Base-by-base conservation (phyloP, 208 protist genomes). In the Wallacemonas sp. region DNA sequence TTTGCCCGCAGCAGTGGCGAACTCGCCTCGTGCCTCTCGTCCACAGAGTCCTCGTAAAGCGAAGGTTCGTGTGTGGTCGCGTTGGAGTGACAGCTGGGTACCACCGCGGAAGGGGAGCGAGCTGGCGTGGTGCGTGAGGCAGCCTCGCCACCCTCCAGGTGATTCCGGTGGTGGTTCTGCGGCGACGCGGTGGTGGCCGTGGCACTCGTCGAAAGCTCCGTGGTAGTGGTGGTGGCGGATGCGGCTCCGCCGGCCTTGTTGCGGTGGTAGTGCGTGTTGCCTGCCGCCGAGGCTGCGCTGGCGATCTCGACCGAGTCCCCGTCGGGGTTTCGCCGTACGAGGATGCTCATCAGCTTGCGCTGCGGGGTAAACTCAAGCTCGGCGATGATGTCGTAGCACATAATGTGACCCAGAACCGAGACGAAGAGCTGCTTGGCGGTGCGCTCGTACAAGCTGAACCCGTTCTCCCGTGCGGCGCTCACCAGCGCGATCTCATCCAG, bases 401-500 rank as follows among this genome's bases (percentile, higher is more conserved):
- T 41, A 17, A 83, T 26, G 15, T 71, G 62, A 15, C 80, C 72
- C 15, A 87, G 34, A 30, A 89, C 71, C 52, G 82, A 79, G 24
- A 95, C 58, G 63, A 76, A 86, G 42, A 93, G 81, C 48, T 85
- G 63, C 61, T 79, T 89, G 15, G 82, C 73, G 27, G 73, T 92
- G 26, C 89, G 71, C 33, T 81, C 57, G 26, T 79, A 55, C 13
- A 98, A 78, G 0, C 67, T 61, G 66, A 92, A 95, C 29, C 89
- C 88, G 75, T 95, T 93, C 33, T 87, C 67, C 17, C 71, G 66
- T 0, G 95, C 93, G 33, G 88, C 90, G 27, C 63, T 79, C 17
- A 97, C 85, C 1, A 94, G 73, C 9, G 93, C 94, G 48, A 97
- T 88, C 70, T 98, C 97, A 69, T 98, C 97, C 2, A 94, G 79